Conservation (phyloP, 257 asterid species). For the Datura wrightii region DNA sequence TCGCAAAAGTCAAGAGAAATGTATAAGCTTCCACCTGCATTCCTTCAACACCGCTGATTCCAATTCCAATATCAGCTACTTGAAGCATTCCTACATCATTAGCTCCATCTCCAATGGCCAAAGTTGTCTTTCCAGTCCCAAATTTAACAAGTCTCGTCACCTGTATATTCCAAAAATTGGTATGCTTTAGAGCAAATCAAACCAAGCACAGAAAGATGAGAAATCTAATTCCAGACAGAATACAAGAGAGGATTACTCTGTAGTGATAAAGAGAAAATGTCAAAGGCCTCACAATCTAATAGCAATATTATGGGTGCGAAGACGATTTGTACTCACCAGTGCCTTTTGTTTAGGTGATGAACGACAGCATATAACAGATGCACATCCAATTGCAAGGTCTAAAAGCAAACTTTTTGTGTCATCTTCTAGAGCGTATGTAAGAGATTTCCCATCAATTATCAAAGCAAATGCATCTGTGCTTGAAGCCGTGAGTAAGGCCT, state of each 20-base stretch:
- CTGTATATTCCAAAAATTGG: conserved; percentile 40
- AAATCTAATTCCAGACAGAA: not conserved
- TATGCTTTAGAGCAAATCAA: not conserved
- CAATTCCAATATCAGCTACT: conserved; percentile 98
- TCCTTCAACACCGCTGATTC: conserved; percentile 98
- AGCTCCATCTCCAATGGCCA: conserved; percentile 98
- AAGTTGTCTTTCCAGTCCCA: conserved; percentile 76
- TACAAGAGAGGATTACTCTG: not conserved
- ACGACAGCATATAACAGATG: conserved; percentile 98
- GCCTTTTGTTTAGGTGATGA: conserved; percentile 98
- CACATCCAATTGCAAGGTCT: conserved; percentile 81
- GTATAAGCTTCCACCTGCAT: conserved; percentile 70
- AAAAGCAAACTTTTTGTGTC: conserved; percentile 68
- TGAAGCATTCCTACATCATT: conserved; percentile 99
- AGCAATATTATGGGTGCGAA: not conserved
- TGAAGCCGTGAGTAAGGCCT: conserved; percentile 52
- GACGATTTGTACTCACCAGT: conserved; percentile 57
- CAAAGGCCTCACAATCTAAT: not conserved
- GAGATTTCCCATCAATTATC: conserved; percentile 95
- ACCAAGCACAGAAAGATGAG: not conserved
- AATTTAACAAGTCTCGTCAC: conserved; percentile 90
- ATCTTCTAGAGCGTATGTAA: conserved; percentile 78
- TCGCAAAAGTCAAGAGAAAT: not conserved
- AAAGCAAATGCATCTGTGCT: conserved; percentile 77
- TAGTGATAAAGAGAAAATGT: not conserved